Percentiles rank a stretch among this genome's conserved stretches.
These are phyloP conservation scores for Eucalyptus albens DNA, from an alignment of 345 rosid genomes.

Conservation along the genomic window DNA sequence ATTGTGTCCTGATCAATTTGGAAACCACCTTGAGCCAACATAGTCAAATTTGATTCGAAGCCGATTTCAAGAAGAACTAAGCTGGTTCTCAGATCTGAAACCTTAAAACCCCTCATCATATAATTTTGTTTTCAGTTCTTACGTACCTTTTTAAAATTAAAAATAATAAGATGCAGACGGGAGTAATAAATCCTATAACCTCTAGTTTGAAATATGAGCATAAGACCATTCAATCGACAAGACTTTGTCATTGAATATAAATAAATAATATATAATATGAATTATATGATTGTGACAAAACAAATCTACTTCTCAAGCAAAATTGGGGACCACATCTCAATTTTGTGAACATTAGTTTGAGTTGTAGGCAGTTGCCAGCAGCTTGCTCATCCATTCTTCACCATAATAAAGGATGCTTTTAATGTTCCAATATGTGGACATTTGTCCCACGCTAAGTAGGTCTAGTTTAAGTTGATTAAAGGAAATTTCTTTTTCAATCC, in stretches of 20 bases:
- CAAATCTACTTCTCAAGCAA: no score
- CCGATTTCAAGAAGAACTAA: not conserved
- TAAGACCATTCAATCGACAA: not conserved
- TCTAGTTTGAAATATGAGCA: no score
- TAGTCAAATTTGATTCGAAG: not conserved
- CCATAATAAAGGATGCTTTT: no score
- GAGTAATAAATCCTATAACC: fast-evolving
- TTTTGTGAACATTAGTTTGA: no score
- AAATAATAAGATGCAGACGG: not conserved
- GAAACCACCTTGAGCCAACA: not conserved
- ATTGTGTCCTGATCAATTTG: fast-evolving
- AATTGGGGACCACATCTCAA: not conserved
- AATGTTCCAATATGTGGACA: no score
- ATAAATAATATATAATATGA: no score
- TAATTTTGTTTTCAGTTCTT: not conserved
- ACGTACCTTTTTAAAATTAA: not conserved
- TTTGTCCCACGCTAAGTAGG: not conserved
- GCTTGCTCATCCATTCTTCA: no score
- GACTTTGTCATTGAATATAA: not conserved
- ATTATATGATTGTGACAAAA: not conserved
- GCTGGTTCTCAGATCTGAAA: not conserved
- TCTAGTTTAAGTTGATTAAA: not conserved
- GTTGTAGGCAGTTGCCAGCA: not conserved
- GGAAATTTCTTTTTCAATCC: not conserved
- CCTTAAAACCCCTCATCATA: not conserved